Evolutionary conservation across 176 grass and related monocot genomes (phyloP).

Genomic region (Elaeis guineensis): DNA sequence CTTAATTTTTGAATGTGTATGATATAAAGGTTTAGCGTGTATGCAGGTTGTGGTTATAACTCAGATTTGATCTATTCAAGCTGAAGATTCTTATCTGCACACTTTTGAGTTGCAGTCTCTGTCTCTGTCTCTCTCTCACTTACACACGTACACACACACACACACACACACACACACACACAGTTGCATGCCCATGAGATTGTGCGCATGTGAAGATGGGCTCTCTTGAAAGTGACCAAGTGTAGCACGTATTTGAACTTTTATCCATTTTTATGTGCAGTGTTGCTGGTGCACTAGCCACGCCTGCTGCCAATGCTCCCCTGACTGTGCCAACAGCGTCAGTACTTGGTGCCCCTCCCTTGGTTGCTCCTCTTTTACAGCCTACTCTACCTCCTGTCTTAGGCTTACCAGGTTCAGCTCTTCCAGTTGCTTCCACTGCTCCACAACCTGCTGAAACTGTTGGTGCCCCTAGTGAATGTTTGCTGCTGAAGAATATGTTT

Average conservation of each 20-base stretch:
- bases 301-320: slow-evolving; percentile 29
- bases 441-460: slow-evolving; percentile 21
- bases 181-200: too few species aligned
- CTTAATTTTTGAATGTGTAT: slow-evolving; percentile 1
- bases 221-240: too few species aligned
- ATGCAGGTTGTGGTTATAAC: background rate
- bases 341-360: slow-evolving; percentile 63
- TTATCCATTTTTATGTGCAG: slow-evolving; percentile 24
- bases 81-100: too few species aligned
- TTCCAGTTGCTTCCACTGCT: slow-evolving; percentile 38
- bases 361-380: slow-evolving; percentile 30
- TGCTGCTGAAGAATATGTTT: slow-evolving; percentile 96
- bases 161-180: too few species aligned
- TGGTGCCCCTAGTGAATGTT: slow-evolving; percentile 61
- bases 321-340: slow-evolving; percentile 40
- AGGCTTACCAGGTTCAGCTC: slow-evolving; percentile 25
- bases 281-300: slow-evolving; percentile 43
- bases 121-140: too few species aligned
- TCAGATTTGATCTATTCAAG: too few species aligned
- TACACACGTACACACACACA: too few species aligned
- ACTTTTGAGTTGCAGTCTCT: too few species aligned
- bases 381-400: slow-evolving; percentile 34
- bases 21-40: slow-evolving; percentile 4
- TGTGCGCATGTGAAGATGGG: too few species aligned
- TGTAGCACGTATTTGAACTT: too few species aligned